These are phyloP conservation scores for Gamarada debralockiae DNA, from an alignment of 495 filamentous ascomycete genomes.

Conservation along the genomic window DNA sequence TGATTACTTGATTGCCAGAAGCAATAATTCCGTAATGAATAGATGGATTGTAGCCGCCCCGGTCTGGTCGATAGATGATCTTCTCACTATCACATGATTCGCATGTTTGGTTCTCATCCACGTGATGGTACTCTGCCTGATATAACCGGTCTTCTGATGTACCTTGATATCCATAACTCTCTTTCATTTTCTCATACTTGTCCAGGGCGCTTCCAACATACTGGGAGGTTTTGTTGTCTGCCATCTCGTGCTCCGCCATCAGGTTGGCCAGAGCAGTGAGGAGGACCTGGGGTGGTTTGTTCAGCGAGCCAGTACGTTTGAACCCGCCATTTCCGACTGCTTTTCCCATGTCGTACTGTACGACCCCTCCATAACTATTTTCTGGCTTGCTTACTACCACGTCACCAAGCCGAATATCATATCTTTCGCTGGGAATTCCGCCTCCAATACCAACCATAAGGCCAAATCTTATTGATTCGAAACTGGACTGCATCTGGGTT, in stretches of 20 bases:
- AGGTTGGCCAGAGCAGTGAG: constrained; percentile 23
- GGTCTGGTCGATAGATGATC: not conserved
- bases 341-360: constrained; percentile 36
- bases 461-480: not conserved
- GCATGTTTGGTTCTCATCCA: not conserved
- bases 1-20: constrained; percentile 27
- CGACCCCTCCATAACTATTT: constrained; percentile 24
- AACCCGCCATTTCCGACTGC: not conserved
- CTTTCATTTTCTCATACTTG: constrained; percentile 5
- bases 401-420: no score
- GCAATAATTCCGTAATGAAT: constrained; percentile 39
- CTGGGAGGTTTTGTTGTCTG: not conserved
- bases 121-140: no score
- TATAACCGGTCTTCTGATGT: not conserved
- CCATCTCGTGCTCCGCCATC: constrained; percentile 18
- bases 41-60: constrained; percentile 8
- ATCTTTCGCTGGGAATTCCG: not conserved
- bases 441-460: constrained; percentile 7
- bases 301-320: not conserved
- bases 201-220: not conserved
- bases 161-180: not conserved
- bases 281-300: constrained; percentile 27
- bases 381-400: constrained; percentile 17
- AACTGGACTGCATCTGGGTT: not conserved
- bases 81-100: no score